Conservation (phyloP, 148 eudicot species). For the Rhododendron mucronatum region DNA sequence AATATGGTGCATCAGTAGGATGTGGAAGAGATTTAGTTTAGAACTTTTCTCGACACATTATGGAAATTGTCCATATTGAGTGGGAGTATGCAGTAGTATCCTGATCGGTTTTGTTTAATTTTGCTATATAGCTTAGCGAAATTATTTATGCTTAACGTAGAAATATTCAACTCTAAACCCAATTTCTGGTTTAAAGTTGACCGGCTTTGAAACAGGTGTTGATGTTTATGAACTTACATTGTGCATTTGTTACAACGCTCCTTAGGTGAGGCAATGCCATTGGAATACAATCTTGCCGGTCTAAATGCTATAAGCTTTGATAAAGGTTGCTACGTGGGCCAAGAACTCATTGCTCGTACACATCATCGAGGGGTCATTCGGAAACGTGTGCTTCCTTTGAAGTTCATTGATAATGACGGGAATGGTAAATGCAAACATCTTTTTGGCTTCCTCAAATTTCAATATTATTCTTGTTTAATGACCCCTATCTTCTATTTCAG, state of each 20-base stretch:
- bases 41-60: background rate
- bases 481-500: constrained; percentile 24
- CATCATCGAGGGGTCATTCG: constrained; percentile 93
- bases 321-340: constrained; percentile 96
- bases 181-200: background rate
- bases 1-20: background rate
- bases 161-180: too few species aligned
- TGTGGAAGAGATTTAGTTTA: background rate
- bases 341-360: constrained; percentile 94
- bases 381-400: constrained; percentile 84
- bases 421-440: constrained; percentile 39
- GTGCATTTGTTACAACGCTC: background rate
- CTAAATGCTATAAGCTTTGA: constrained; percentile 91
- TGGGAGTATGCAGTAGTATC: background rate
- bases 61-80: background rate
- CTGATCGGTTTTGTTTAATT: background rate
- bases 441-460: background rate
- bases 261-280: constrained; percentile 94
- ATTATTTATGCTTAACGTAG: background rate
- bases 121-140: background rate
- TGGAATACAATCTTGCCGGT: constrained; percentile 89
- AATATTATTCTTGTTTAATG: background rate
- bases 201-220: background rate
- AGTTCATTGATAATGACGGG: constrained; percentile 55
- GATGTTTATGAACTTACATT: background rate